Conservation (phyloP, 192 early-diverging fungal species). For the Entomortierella beljakovae region DNA sequence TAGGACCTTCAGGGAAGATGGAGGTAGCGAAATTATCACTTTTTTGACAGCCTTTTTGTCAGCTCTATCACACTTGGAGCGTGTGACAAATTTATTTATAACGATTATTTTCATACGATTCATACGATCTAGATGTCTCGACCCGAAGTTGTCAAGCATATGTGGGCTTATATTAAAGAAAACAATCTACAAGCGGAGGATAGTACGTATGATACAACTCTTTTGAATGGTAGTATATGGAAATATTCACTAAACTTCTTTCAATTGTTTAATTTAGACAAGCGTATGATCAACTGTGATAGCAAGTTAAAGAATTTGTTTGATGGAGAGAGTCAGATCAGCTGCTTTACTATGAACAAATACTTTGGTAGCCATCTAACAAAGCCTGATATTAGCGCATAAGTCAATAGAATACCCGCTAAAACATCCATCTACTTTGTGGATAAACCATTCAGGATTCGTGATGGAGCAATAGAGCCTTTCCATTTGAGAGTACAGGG, state of each 20-base stretch:
- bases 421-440: no score
- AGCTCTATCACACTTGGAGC: background rate
- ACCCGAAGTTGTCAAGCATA: conserved; percentile 68
- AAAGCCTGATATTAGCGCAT: conserved; percentile 48
- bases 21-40: conserved; percentile 36
- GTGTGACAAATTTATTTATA: background rate
- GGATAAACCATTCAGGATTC: no score
- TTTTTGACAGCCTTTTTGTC: background rate
- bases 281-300: conserved; percentile 66
- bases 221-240: background rate
- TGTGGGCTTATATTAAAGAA: conserved; percentile 72
- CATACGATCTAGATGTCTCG: conserved; percentile 71
- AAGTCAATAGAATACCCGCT: no score
- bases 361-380: conserved; percentile 66
- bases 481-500: no score
- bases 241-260: background rate
- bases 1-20: conserved; percentile 54
- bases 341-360: conserved; percentile 72
- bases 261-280: conserved; percentile 38
- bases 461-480: no score
- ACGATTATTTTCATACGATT: background rate
- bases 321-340: conserved; percentile 57
- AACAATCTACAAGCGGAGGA: conserved; percentile 65
- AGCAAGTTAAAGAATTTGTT: conserved; percentile 61
- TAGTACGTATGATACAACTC: conserved; percentile 5